phyloP scores from a whole-genome alignment of 352 stramenopile genomes.

The Phytophthora crassamura region DNA sequence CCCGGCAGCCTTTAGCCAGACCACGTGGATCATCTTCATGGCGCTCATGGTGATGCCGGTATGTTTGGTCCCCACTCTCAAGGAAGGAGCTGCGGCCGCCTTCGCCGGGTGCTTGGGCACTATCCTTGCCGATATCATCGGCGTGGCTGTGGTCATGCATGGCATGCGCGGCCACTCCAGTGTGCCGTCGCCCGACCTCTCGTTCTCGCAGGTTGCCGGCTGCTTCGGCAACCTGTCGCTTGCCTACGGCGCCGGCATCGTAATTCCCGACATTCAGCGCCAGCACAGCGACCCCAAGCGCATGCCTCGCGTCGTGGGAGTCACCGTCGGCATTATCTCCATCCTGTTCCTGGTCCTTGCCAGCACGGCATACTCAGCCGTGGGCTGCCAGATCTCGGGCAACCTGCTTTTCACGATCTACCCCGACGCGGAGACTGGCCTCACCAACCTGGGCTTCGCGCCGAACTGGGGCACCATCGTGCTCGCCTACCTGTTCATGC shows the following conservation, averaged over 20 bases:
- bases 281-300: slow-evolving; percentile 54
- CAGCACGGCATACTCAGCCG: slow-evolving; percentile 40
- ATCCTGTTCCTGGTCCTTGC: slow-evolving; percentile 47
- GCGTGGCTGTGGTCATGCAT: slow-evolving; percentile 43
- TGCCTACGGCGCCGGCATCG: slow-evolving; percentile 55
- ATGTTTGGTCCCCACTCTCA: slow-evolving; percentile 54
- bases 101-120: slow-evolving; percentile 54
- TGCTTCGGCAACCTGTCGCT: slow-evolving; percentile 63
- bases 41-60: slow-evolving; percentile 45
- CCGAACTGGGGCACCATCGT: slow-evolving; percentile 46
- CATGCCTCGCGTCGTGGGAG: slow-evolving; percentile 55
- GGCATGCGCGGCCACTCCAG: slow-evolving; percentile 46
- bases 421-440: slow-evolving; percentile 23
- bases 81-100: slow-evolving; percentile 48
- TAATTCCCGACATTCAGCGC: slow-evolving; percentile 56
- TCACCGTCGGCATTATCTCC: slow-evolving; percentile 49
- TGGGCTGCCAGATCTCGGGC: slow-evolving; percentile 60
- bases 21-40: slow-evolving; percentile 58
- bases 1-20: slow-evolving; percentile 44
- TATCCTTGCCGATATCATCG: slow-evolving; percentile 52
- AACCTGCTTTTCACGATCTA: slow-evolving; percentile 66
- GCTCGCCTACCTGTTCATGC: slow-evolving; percentile 61
- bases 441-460: slow-evolving; percentile 48
- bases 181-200: slow-evolving; percentile 41
- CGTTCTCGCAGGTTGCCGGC: slow-evolving; percentile 45